Evolutionary conservation across 306 rosid genomes (phyloP).

Genomic region (Cyclanthera cordifolia): DNA sequence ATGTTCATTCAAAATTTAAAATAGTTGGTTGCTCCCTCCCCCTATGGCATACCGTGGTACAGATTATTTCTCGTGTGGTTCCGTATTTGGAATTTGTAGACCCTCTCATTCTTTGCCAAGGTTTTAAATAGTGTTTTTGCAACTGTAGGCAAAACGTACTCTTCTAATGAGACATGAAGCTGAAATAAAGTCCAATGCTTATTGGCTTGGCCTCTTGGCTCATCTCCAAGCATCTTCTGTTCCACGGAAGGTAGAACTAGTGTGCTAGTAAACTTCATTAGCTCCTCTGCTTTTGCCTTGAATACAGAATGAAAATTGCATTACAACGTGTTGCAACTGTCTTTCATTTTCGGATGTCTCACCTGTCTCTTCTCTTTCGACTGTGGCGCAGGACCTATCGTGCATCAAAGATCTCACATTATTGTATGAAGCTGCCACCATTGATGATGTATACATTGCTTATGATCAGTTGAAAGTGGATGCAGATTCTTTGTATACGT

Average conservation of each 20-base stretch:
- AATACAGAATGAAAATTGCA: background rate
- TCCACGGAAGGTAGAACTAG: conserved; percentile 76
- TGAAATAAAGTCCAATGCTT: conserved; percentile 89
- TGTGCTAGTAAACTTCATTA: conserved; percentile 13
- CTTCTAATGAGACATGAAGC: conserved; percentile 98
- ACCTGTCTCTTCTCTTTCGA: conserved; percentile 8
- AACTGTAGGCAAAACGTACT: conserved; percentile 71
- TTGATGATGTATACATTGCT: conserved; percentile 72
- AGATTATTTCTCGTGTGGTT: background rate
- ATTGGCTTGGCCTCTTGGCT: conserved; percentile 91
- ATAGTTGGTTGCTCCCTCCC: background rate
- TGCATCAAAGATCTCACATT: conserved; percentile 78
- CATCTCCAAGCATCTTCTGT: conserved; percentile 92
- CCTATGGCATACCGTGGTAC: background rate
- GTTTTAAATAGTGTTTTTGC: conserved; percentile 16
- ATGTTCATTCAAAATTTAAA: conserved; percentile 2
- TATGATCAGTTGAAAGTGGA: conserved; percentile 84
- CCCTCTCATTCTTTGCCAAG: background rate
- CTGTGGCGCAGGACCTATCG: conserved; percentile 71
- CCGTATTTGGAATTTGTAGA: background rate
- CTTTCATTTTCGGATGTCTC: background rate
- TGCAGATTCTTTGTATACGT: conserved; percentile 64
- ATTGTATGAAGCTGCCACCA: conserved; percentile 64
- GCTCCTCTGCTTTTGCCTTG: background rate
- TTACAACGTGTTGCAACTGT: background rate